Evolutionary conservation across 805 yeast species (phyloP).

Genomic region (Yamadazyma laniorum): DNA sequence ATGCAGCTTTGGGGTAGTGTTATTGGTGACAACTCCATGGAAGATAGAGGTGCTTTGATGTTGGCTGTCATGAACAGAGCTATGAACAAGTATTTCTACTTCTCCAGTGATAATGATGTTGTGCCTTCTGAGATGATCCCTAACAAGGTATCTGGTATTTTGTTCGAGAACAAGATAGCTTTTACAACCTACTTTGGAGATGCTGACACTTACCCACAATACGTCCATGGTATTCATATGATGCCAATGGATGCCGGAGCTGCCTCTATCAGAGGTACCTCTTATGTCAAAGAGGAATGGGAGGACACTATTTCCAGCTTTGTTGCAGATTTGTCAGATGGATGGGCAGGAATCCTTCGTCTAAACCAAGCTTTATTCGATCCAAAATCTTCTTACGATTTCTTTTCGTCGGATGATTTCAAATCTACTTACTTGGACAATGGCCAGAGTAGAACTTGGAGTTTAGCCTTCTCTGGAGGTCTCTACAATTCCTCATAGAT

Average conservation of each 20-base stretch:
- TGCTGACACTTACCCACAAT: conserved; percentile 41
- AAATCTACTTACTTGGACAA: conserved; percentile 46
- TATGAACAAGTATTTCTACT: conserved; percentile 54
- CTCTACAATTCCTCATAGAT: conserved; percentile 19
- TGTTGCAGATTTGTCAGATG: conserved; percentile 49
- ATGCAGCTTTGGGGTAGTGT: conserved; percentile 67
- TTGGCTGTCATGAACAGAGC: conserved; percentile 57
- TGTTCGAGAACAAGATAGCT: conserved; percentile 69
- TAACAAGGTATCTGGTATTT: conserved; percentile 70
- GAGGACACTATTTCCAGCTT: conserved; percentile 44
- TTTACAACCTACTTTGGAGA: conserved; percentile 73
- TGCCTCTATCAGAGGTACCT: conserved; percentile 53
- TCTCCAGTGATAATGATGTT: conserved; percentile 48
- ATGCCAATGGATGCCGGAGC: conserved; percentile 72
- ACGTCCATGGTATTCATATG: conserved; percentile 77
- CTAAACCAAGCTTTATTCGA: conserved; percentile 74
- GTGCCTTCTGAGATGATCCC: conserved; percentile 53
- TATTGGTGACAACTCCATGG: conserved; percentile 55
- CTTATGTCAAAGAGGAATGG: conserved; percentile 65
- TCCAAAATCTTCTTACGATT: conserved; percentile 59
- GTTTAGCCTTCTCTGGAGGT: conserved; percentile 59
- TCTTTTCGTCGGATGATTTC: conserved; percentile 42
- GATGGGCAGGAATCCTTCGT: conserved; percentile 74
- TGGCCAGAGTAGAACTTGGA: conserved; percentile 65
- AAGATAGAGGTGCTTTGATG: conserved; percentile 57